These are phyloP conservation scores for Cytidiella melzeri DNA, from an alignment of 768 basidiomycete genomes.

Conservation along the genomic window DNA sequence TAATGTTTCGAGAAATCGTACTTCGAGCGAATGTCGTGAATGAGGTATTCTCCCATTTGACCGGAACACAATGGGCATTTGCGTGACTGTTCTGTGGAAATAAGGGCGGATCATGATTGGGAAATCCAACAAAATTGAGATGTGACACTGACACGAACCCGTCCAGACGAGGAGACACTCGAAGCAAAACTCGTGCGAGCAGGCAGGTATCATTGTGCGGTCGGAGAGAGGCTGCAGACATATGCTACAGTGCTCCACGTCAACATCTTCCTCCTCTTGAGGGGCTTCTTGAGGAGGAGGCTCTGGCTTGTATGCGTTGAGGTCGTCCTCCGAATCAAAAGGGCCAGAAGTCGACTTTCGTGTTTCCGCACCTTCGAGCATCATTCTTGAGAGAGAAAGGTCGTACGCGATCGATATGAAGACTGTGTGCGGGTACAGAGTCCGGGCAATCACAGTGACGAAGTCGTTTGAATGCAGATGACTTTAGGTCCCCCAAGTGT, in stretches of 20 bases:
- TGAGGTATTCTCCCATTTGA: constrained; percentile 63
- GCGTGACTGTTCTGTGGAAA: constrained; percentile 59
- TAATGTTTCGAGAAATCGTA: constrained; percentile 81
- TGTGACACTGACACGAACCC: constrained; percentile 39
- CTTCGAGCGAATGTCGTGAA: constrained; percentile 72
- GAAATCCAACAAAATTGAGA: not conserved
- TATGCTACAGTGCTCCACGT: constrained; percentile 72
- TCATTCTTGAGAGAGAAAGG: not conserved
- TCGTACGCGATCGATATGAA: not conserved
- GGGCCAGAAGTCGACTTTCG: not conserved
- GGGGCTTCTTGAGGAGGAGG: not conserved
- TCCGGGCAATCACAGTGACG: no score
- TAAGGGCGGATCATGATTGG: constrained; percentile 1
- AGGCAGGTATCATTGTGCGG: constrained; percentile 74
- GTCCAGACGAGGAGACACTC: constrained; percentile 86
- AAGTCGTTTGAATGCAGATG: no score
- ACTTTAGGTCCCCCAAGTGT: no score
- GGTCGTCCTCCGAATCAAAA: not conserved
- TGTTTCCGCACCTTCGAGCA: not conserved
- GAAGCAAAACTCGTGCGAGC: constrained; percentile 93
- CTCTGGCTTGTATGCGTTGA: not conserved
- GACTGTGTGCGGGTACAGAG: no score
- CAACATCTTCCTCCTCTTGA: constrained; percentile 28
- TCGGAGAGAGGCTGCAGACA: constrained; percentile 77
- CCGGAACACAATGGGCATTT: constrained; percentile 74